phyloP scores from a whole-genome alignment of 306 rosid species.

The Trifolium subterraneum region DNA sequence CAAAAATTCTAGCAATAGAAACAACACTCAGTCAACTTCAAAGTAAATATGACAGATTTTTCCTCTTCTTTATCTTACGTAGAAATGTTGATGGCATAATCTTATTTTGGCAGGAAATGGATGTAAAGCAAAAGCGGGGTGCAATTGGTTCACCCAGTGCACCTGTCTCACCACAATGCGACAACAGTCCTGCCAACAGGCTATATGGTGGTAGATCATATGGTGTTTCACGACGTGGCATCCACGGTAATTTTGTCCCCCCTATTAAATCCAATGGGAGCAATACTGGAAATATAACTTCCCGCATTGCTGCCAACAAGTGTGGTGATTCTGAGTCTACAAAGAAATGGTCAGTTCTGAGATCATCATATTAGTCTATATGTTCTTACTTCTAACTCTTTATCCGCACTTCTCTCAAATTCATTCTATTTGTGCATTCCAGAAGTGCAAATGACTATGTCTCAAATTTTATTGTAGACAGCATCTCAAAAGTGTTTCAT shows the following conservation, averaged over 20 bases:
- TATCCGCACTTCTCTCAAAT: conserved; percentile 30
- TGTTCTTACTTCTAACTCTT: conserved; percentile 32
- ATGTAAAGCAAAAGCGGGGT: conserved; percentile 45
- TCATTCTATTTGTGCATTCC: conserved; percentile 11
- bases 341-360: conserved; percentile 81
- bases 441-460: not conserved
- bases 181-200: conserved; percentile 51
- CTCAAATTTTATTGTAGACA: conserved; percentile 12
- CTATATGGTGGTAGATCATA: conserved; percentile 73
- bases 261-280: conserved; percentile 81
- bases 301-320: conserved; percentile 74
- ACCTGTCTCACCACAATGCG: conserved; percentile 49
- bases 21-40: conserved; percentile 13
- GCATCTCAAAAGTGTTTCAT: conserved; percentile 15
- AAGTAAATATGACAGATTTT: conserved; percentile 10
- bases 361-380: conserved; percentile 18
- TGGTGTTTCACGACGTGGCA: conserved; percentile 77
- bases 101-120: conserved; percentile 45
- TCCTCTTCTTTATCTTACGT: not conserved
- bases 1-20: conserved; percentile 33
- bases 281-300: conserved; percentile 61
- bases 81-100: conserved; percentile 4
- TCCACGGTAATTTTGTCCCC: conserved; percentile 90
- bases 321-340: conserved; percentile 81
- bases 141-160: conserved; percentile 44